Percentiles rank a stretch among this genome's conserved stretches.
These are phyloP conservation scores for Fusarium sororula DNA, from an alignment of 2,329 filamentous ascomycete genomes.

Conservation along the genomic window DNA sequence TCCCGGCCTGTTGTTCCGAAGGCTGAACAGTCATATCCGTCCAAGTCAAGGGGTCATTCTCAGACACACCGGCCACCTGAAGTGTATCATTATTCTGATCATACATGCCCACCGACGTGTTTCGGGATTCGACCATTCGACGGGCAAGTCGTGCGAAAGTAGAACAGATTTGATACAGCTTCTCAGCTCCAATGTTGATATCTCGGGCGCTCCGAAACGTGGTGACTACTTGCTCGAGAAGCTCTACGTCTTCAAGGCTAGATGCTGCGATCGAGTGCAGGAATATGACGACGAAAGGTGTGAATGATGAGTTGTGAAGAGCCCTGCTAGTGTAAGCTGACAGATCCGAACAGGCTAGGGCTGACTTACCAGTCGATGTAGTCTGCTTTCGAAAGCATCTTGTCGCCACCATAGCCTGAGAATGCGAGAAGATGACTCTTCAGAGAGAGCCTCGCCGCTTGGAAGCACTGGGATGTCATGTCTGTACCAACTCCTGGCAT, in stretches of 20 bases:
- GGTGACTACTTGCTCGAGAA: conserved; percentile 26
- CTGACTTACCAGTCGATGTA: conserved; percentile 32
- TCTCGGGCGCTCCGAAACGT: conserved; percentile 17
- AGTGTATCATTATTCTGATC: conserved; percentile 25
- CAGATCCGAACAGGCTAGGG: no score
- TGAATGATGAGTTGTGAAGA: conserved; percentile 35
- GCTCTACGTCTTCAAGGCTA: conserved; percentile 3
- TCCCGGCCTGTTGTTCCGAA: background rate
- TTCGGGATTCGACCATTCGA: conserved; percentile 27
- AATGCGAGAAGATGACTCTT: conserved; percentile 28
- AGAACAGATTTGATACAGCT: conserved; percentile 29
- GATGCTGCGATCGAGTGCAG: conserved; percentile 25
- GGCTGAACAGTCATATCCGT: background rate
- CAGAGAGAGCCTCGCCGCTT: conserved; percentile 20
- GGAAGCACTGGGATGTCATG: conserved; percentile 28
- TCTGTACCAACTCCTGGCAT: conserved; percentile 6
- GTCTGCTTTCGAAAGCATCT: conserved; percentile 23
- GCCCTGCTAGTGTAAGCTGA: conserved; percentile 22
- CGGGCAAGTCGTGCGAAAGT: conserved; percentile 24
- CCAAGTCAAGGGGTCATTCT: conserved; percentile 6
- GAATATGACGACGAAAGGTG: conserved; percentile 33
- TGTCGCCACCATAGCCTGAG: conserved; percentile 12
- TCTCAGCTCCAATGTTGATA: conserved; percentile 19
- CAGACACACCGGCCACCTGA: conserved; percentile 22
- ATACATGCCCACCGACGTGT: conserved; percentile 29